These are phyloP conservation scores for Corymbia citriodora DNA, from an alignment of 441 rosid genomes.

Conservation along the genomic window DNA sequence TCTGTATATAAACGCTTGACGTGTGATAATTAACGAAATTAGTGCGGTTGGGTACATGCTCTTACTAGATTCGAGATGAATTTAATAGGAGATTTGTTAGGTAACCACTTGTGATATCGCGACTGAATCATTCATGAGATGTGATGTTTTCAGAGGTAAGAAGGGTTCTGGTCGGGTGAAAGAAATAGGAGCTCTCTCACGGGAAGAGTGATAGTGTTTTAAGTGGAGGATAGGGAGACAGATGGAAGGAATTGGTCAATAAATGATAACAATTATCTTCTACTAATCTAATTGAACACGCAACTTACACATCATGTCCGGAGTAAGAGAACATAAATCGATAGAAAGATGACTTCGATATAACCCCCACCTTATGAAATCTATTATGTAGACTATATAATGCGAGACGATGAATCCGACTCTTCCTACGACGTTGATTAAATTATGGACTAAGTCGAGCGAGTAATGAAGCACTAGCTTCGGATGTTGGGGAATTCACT, in stretches of 20 bases:
- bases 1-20: neutral
- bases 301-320: neutral
- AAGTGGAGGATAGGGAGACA: neutral
- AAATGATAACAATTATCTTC: neutral
- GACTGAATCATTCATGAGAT: neutral
- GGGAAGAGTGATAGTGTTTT: neutral
- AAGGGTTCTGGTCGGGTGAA: neutral
- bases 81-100: neutral
- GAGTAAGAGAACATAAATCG: neutral
- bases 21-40: neutral
- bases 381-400: neutral
- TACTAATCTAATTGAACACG: neutral
- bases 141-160: neutral
- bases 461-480: neutral
- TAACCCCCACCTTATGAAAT: neutral
- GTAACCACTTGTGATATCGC: neutral
- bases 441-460: neutral
- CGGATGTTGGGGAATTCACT: neutral
- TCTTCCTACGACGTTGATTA: neutral
- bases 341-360: neutral
- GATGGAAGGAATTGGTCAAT: neutral
- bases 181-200: neutral
- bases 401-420: neutral
- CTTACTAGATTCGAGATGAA: neutral
- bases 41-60: neutral